Conservation (phyloP, 1,139 yeast species). For the Taphrina wiesneri region DNA sequence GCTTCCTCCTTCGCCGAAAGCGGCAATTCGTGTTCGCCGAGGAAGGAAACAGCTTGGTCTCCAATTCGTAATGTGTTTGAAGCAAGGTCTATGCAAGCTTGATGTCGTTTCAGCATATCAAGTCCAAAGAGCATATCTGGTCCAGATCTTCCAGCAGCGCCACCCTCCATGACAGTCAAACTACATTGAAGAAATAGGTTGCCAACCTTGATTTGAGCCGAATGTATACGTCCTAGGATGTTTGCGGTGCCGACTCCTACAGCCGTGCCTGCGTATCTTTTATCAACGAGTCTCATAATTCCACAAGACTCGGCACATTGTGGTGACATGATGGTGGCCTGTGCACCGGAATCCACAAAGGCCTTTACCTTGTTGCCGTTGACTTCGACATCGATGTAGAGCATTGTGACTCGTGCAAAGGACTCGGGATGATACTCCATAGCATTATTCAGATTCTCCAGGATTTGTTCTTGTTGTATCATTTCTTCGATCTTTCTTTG, state of each 20-base stretch:
- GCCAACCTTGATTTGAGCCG: constrained; percentile 82
- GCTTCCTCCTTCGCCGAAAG: constrained; percentile 42
- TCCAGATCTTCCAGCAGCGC: constrained; percentile 37
- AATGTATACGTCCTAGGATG: constrained; percentile 81
- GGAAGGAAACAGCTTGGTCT: constrained; percentile 65
- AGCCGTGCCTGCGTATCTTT: constrained; percentile 76
- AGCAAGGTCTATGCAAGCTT: constrained; percentile 74
- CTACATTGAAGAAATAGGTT: constrained; percentile 70
- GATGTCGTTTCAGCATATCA: constrained; percentile 81
- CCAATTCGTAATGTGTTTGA: constrained; percentile 71
- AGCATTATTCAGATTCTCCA: constrained; percentile 76
- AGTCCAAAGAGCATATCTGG: constrained; percentile 61
- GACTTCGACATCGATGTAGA: constrained; percentile 72
- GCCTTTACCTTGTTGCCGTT: constrained; percentile 84
- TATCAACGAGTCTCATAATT: constrained; percentile 73
- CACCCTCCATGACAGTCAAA: constrained; percentile 69
- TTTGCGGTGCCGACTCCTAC: constrained; percentile 84
- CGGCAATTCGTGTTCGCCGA: constrained; percentile 73
- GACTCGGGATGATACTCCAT: constrained; percentile 85
- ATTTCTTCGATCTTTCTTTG: constrained; percentile 68
- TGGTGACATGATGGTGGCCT: constrained; percentile 78
- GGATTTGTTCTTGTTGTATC: constrained; percentile 64
- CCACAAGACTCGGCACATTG: constrained; percentile 72
- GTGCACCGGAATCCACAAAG: constrained; percentile 96
- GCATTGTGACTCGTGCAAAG: constrained; percentile 78